Evolutionary conservation across 2,329 filamentous ascomycete species (phyloP).

Genomic region (Lecanicillium sp.): DNA sequence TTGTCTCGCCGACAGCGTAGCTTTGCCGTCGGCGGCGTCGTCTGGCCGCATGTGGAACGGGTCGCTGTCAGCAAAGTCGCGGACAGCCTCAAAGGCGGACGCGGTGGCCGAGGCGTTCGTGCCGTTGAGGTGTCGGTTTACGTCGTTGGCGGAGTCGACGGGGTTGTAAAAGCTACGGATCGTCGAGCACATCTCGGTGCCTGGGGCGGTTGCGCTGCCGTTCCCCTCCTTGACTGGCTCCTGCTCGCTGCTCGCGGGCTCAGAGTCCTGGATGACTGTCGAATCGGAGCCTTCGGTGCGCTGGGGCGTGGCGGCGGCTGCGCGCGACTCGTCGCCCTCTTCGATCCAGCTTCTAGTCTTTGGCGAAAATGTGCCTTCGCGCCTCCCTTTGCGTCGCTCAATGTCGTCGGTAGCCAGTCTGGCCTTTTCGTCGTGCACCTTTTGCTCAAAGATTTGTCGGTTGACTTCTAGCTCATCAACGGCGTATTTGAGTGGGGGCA

Average conservation of each 20-base stretch:
- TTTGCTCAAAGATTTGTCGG: constrained; percentile 64
- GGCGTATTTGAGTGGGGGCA: constrained; percentile 79
- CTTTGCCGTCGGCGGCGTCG: constrained; percentile 29
- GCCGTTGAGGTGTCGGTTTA: constrained; percentile 40
- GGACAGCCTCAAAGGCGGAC: constrained; percentile 36
- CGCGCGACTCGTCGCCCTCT: constrained; percentile 18
- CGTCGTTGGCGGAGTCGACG: constrained; percentile 15
- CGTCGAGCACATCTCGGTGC: constrained; percentile 1
- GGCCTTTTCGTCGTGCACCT: constrained; percentile 58
- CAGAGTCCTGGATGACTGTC: constrained; percentile 3
- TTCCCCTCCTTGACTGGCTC: not conserved
- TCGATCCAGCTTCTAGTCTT: constrained; percentile 37
- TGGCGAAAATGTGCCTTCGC: constrained; percentile 40
- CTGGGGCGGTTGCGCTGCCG: not conserved
- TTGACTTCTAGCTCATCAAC: constrained; percentile 77
- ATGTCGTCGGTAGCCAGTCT: constrained; percentile 33
- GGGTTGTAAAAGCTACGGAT: constrained; percentile 17
- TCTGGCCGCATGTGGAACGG: constrained; percentile 37
- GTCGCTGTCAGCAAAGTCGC: constrained; percentile 44
- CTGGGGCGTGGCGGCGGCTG: not conserved
- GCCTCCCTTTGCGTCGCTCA: constrained; percentile 29
- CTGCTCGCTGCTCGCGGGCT: not conserved
- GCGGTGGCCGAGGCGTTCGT: constrained; percentile 28
- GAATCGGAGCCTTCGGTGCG: constrained; percentile 10
- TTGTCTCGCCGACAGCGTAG: constrained; percentile 42